phyloP scores from a whole-genome alignment of 78 protist genomes.

The Guillardia theta region DNA sequence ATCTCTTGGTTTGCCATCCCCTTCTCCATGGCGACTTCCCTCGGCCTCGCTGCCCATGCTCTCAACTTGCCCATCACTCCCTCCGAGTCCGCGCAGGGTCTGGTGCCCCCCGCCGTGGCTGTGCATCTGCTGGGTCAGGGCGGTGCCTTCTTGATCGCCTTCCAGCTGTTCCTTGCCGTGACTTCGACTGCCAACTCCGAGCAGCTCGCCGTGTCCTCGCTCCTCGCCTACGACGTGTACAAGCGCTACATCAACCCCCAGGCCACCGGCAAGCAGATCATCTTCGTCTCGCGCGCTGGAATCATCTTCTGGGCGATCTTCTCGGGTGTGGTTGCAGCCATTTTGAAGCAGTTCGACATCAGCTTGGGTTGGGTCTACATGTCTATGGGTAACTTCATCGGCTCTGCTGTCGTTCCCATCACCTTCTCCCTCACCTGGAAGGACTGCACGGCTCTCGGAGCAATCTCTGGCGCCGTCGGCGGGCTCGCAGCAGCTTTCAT shows the following conservation, averaged over 20 bases:
- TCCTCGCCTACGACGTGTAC: conserved; percentile 50
- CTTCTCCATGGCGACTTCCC: conserved; percentile 39
- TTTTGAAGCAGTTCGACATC: not conserved
- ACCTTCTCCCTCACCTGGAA: not conserved
- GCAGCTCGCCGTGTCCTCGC: conserved; percentile 13
- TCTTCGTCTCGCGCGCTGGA: not conserved
- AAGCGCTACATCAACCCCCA: not conserved
- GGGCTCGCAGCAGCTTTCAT: not conserved
- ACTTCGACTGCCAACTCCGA: conserved; percentile 37
- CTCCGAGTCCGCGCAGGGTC: not conserved
- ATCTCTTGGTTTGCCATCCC: conserved; percentile 45
- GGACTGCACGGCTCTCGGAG: not conserved
- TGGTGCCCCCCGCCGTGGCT: not conserved
- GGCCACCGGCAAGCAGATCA: not conserved
- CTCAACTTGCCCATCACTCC: not conserved
- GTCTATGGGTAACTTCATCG: not conserved
- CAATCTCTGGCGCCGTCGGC: not conserved
- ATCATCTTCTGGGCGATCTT: not conserved
- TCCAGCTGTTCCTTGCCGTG: conserved; percentile 46
- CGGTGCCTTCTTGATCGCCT: not conserved
- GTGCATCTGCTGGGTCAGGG: conserved; percentile 15
- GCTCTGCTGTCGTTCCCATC: not conserved
- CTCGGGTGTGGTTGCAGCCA: not conserved
- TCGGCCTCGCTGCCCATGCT: conserved; percentile 44
- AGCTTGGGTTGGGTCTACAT: not conserved